Evolutionary conservation across 176 grass and related monocot genomes (phyloP).

Genomic region (Echinochloa phyllopogon): DNA sequence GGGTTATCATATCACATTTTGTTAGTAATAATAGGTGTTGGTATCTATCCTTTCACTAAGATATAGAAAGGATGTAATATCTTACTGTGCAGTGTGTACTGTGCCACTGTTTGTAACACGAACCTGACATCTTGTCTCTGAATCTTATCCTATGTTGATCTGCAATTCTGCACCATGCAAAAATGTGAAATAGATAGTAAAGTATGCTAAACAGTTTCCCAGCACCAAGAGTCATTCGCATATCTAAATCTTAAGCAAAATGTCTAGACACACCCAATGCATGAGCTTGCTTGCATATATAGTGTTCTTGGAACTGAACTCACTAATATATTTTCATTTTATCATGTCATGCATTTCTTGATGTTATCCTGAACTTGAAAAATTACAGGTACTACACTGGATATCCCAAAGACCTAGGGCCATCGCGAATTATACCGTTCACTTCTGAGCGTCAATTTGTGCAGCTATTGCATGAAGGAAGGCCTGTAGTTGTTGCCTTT

Average conservation of each 20-base stretch:
- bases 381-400: conserved; percentile 88
- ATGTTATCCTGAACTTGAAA: conserved; percentile 20
- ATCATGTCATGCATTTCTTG: neutral
- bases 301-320: conserved; percentile 10
- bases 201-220: neutral
- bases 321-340: neutral
- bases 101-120: conserved; percentile 2
- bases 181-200: neutral
- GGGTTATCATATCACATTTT: neutral
- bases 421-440: conserved; percentile 83
- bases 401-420: conserved; percentile 89
- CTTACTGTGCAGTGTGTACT: neutral
- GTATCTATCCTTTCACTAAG: neutral
- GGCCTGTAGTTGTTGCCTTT: conserved; percentile 90
- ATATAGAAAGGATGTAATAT: conserved; percentile 20
- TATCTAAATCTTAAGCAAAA: neutral
- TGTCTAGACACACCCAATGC: neutral
- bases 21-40: neutral
- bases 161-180: neutral
- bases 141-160: neutral
- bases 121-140: neutral
- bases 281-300: neutral
- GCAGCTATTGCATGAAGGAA: conserved; percentile 80
- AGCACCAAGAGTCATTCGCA: neutral
- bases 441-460: conserved; percentile 88